Evolutionary conservation across 2,329 filamentous ascomycete genomes (phyloP).

Genomic region (Verticillium nubilum): DNA sequence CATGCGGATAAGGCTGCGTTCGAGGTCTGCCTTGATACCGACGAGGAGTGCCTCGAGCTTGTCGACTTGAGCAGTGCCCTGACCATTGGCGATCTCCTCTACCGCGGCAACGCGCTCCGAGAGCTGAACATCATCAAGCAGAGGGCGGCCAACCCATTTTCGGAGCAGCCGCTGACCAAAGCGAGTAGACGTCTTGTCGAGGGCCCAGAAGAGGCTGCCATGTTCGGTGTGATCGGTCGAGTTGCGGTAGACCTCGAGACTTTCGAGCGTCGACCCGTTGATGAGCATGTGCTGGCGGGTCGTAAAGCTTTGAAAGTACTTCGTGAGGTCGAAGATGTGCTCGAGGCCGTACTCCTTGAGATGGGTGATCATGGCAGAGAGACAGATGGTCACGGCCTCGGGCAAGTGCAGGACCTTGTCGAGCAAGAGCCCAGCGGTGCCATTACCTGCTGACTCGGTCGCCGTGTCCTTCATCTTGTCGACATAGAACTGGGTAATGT

Average conservation of each 20-base stretch:
- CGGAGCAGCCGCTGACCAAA: constrained; percentile 83
- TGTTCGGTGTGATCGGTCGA: constrained; percentile 79
- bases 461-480: constrained; percentile 61
- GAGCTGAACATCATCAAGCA: constrained; percentile 69
- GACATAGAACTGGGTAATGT: constrained; percentile 90
- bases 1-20: constrained; percentile 88
- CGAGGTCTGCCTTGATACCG: constrained; percentile 73
- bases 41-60: constrained; percentile 67
- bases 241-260: constrained; percentile 93
- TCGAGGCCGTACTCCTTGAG: constrained; percentile 87
- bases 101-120: constrained; percentile 80
- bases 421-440: constrained; percentile 60
- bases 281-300: constrained; percentile 92
- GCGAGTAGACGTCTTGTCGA: constrained; percentile 86
- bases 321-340: constrained; percentile 92
- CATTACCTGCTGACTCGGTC: constrained; percentile 31
- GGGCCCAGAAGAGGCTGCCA: constrained; percentile 90
- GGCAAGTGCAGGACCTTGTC: constrained; percentile 83
- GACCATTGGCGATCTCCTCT: constrained; percentile 71
- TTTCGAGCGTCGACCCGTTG: constrained; percentile 90
- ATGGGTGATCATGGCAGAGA: constrained; percentile 95
- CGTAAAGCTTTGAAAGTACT: constrained; percentile 95
- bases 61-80: constrained; percentile 63
- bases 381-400: constrained; percentile 80
- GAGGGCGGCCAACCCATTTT: constrained; percentile 90